Base-by-base conservation (phyloP, 805 yeast species). In the Torulaspora microellipsoides region DNA sequence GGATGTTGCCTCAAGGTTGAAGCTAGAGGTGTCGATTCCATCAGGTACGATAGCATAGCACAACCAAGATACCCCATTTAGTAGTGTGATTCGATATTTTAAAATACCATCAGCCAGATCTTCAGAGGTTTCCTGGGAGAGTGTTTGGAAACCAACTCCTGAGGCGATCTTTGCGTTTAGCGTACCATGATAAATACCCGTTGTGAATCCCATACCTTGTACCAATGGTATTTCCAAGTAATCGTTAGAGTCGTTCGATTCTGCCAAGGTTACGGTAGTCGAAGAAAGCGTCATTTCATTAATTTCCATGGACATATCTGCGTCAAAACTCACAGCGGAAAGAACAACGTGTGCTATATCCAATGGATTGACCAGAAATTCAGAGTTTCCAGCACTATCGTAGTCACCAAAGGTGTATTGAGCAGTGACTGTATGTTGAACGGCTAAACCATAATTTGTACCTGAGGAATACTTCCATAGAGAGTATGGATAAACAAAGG, bases 401-500 rank as follows among this genome's bases (percentile, higher is more conserved):
- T 60, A 66, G 11, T 74, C 72, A n/a, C 78, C 78, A 53, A 55
- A 72, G 2, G 66, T 69, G 43, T 77, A 46, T 28, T 46, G 49
- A 27, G 68, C 55, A 3, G 66, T 56, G 17, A 69, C 65, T 11
- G 80, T 72, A 60, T 83, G 84, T 47, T 80, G 76, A 34, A 85
- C 70, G 2, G 80, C 90, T 41, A 81, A 63, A 4, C 89, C 89
- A 41, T 69, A 72, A 55, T 69, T 73, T 30, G 55, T 43, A 11
- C 61, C 64, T 11, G 62, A 64, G 6, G 64, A 64, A 43, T 72
- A 70, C 75, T 79, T 78, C 72, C 76, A 81, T 38, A 81, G 59
- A 2, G 77, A 71, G 58, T 83, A 85, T 15, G 95, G 95, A 53
- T 78, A 80, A 8, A 83, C 72, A 67, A 75, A 84, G 4, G 75